These are phyloP conservation scores for Lactarius akahatsu DNA, from an alignment of 768 basidiomycete genomes.

Conservation along the genomic window DNA sequence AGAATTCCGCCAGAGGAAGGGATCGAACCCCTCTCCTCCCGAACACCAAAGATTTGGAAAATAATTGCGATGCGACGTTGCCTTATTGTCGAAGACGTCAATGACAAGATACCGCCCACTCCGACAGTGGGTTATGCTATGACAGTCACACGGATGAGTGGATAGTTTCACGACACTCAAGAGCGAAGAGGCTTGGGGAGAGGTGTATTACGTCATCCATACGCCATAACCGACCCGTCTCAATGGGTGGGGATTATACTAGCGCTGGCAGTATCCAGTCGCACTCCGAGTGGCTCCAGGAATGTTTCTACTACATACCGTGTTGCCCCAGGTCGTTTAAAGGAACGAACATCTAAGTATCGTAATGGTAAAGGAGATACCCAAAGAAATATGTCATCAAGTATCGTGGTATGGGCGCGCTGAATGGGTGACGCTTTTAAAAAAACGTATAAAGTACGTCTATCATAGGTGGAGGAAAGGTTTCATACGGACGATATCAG, in stretches of 20 bases:
- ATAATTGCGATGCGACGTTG: neutral
- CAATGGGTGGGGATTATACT: neutral
- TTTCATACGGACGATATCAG: slow-evolving; percentile 19
- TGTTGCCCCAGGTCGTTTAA: neutral
- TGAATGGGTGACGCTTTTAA: slow-evolving; percentile 31
- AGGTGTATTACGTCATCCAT: slow-evolving; percentile 4
- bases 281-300: neutral
- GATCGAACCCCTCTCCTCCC: slow-evolving; percentile 19
- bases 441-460: slow-evolving; percentile 30
- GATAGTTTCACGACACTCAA: neutral
- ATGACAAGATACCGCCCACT: neutral
- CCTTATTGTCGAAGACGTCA: neutral
- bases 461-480: slow-evolving; percentile 23
- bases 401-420: slow-evolving; percentile 29
- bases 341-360: slow-evolving; percentile 15
- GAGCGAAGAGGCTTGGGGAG: neutral
- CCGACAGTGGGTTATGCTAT: neutral
- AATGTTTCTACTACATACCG: neutral
- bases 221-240: neutral
- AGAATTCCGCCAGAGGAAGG: slow-evolving; percentile 17
- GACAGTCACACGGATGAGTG: neutral
- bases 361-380: slow-evolving; percentile 9
- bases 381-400: slow-evolving; percentile 34
- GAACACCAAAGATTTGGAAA: neutral
- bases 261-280: neutral